Evolutionary conservation across 2,329 filamentous ascomycete species (phyloP).

Genomic region (Penicillium sumatraense): DNA sequence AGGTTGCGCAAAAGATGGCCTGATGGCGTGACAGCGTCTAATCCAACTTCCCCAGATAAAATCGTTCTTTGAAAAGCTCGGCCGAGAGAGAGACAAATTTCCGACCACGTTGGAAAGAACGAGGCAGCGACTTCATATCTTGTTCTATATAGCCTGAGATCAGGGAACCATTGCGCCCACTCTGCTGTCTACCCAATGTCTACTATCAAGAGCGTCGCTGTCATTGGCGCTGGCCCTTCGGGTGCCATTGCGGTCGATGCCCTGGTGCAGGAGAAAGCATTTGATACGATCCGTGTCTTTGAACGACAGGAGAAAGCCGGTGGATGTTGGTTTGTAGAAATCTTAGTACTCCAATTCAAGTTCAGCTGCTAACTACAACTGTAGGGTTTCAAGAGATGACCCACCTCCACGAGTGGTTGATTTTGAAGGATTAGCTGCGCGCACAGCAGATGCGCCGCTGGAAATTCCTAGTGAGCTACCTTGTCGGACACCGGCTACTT

Average conservation of each 20-base stretch:
- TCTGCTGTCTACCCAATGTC: slow-evolving; percentile 7
- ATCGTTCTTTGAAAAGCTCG: slow-evolving; percentile 8
- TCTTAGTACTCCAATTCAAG: neutral
- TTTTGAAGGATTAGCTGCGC: slow-evolving; percentile 52
- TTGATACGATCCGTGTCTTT: slow-evolving; percentile 65
- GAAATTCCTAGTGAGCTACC: slow-evolving; percentile 55
- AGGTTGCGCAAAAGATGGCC: slow-evolving; percentile 15
- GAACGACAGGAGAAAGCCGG: slow-evolving; percentile 64
- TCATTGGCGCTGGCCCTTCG: slow-evolving; percentile 65
- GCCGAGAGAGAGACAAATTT: slow-evolving; percentile 24
- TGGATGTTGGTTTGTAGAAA: slow-evolving; percentile 61
- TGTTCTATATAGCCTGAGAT: neutral
- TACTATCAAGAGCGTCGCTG: slow-evolving; percentile 53
- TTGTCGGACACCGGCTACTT: slow-evolving; percentile 46
- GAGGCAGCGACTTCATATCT: neutral
- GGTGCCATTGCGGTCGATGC: slow-evolving; percentile 66
- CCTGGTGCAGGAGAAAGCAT: slow-evolving; percentile 61
- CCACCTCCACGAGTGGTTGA: slow-evolving; percentile 49
- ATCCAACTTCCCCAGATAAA: slow-evolving; percentile 10
- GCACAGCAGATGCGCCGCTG: slow-evolving; percentile 57
- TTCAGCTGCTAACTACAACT: neutral
- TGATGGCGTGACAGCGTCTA: slow-evolving; percentile 27
- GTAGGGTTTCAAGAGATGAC: slow-evolving; percentile 37
- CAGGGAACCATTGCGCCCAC: neutral
- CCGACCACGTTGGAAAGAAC: neutral